These are phyloP conservation scores for Dichotomopilus funicola DNA, from an alignment of 2,329 filamentous ascomycete species.

Conservation along the genomic window DNA sequence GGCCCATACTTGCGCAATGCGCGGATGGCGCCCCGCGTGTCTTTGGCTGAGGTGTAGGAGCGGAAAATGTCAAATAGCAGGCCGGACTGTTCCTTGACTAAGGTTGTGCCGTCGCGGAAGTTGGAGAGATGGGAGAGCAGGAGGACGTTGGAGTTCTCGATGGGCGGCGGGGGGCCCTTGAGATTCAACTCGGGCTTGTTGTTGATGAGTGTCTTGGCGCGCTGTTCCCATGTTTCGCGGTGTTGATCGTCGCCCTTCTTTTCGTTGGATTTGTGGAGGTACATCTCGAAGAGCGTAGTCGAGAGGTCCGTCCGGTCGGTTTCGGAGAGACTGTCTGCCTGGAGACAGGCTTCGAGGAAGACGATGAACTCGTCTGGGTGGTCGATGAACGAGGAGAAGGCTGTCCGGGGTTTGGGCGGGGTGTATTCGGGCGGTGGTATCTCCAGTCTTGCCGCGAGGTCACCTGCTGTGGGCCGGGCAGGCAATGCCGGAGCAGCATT, in stretches of 20 bases:
- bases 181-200: constrained; percentile 30
- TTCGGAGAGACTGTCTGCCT: constrained; percentile 62
- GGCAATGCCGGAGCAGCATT: constrained; percentile 42
- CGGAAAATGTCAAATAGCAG: constrained; percentile 93
- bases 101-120: constrained; percentile 82
- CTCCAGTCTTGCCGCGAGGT: constrained; percentile 46
- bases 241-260: constrained; percentile 58
- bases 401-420: constrained; percentile 74
- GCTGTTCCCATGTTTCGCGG: constrained; percentile 77
- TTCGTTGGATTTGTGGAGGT: constrained; percentile 77
- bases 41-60: constrained; percentile 86
- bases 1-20: constrained; percentile 87
- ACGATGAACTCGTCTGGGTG: constrained; percentile 85
- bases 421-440: constrained; percentile 55
- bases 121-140: constrained; percentile 86
- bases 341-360: constrained; percentile 83
- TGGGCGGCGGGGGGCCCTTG: constrained; percentile 41
- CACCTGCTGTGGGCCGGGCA: constrained; percentile 46
- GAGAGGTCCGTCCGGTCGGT: constrained; percentile 80
- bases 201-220: constrained; percentile 84
- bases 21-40: constrained; percentile 84
- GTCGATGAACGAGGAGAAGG: constrained; percentile 95
- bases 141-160: constrained; percentile 91
- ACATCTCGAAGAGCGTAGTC: constrained; percentile 97
- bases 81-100: constrained; percentile 90